A percentile compares a stretch with the other conserved stretches of the same genome.
Evolutionary conservation across 768 basidiomycete genomes (phyloP).

Genomic region (Hericium rajendrae): DNA sequence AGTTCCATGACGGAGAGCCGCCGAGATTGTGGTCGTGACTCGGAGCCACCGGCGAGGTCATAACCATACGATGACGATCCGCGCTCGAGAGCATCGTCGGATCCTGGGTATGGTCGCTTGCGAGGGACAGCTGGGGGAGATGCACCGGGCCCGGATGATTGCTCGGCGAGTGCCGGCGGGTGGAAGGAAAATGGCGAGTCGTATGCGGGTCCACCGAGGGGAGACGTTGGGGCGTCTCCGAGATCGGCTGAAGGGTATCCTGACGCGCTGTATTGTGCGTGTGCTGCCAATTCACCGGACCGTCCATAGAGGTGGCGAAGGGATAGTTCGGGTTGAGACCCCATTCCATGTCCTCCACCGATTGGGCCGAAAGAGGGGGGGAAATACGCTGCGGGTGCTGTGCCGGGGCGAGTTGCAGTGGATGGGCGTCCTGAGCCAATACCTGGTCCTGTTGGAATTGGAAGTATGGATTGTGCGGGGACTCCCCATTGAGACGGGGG

Average conservation of each 20-base stretch:
- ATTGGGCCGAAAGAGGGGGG: constrained; percentile 32
- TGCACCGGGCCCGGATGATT: constrained; percentile 5
- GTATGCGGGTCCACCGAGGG: constrained; percentile 21
- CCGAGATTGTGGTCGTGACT: constrained; percentile 71
- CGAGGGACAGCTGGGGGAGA: constrained; percentile 32
- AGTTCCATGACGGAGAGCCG: constrained; percentile 81
- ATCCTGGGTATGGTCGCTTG: constrained; percentile 54
- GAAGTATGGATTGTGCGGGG: constrained; percentile 37
- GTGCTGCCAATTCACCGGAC: constrained; percentile 9
- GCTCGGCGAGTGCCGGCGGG: constrained; percentile 43
- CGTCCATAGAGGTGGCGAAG: constrained; percentile 3
- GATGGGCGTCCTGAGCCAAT: constrained; percentile 43
- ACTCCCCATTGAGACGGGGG: constrained; percentile 14
- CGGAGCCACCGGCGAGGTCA: constrained; percentile 40
- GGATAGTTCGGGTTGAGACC: constrained; percentile 6
- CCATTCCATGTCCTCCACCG: constrained; percentile 40
- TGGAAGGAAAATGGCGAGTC: constrained; percentile 78
- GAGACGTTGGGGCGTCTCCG: constrained; percentile 18
- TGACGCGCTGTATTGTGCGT: constrained; percentile 11
- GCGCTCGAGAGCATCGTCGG: constrained; percentile 35
- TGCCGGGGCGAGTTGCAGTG: constrained; percentile 58
- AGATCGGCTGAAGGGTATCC: constrained; percentile 22
- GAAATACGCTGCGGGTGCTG: constrained; percentile 61
- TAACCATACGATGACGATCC: constrained; percentile 4
- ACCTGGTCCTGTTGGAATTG: constrained; percentile 48